Evolutionary conservation across 2,329 filamentous ascomycete genomes (phyloP).

Genomic region (Mycosphaerella arachidis): DNA sequence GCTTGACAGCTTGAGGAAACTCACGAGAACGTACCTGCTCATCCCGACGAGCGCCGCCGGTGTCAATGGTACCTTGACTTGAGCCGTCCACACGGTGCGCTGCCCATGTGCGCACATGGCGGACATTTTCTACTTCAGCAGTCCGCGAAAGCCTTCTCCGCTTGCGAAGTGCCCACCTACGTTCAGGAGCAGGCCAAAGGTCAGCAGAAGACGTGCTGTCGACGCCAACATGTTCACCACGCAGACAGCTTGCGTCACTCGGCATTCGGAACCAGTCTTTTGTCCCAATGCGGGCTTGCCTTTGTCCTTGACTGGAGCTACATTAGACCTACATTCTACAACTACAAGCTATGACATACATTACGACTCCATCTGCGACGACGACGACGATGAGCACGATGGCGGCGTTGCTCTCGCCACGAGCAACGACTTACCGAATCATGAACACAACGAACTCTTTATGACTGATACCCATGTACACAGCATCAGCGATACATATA

Average conservation of each 20-base stretch:
- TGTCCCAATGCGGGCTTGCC: slow-evolving; percentile 19
- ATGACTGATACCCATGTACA: not conserved
- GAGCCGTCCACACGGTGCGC: slow-evolving; percentile 3
- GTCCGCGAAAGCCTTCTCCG: slow-evolving; percentile 15
- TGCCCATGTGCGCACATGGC: slow-evolving; percentile 12
- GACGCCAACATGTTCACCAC: slow-evolving; percentile 15
- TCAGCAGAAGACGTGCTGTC: slow-evolving; percentile 15
- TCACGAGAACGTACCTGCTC: slow-evolving; percentile 12
- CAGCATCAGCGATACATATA: not conserved
- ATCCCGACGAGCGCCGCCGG: slow-evolving; percentile 3
- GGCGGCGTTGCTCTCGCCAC: slow-evolving; percentile 8
- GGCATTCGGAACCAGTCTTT: slow-evolving; percentile 27
- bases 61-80: not conserved
- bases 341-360: slow-evolving; percentile 6
- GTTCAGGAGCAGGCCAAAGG: slow-evolving; percentile 14
- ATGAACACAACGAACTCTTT: not conserved
- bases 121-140: slow-evolving; percentile 27
- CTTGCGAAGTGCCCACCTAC: slow-evolving; percentile 12
- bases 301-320: slow-evolving; percentile 16
- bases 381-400: slow-evolving; percentile 12
- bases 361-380: slow-evolving; percentile 5
- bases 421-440: not conserved
- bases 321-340: slow-evolving; percentile 6
- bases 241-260: slow-evolving; percentile 27
- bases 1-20: slow-evolving; percentile 5